phyloP scores from a whole-genome alignment of 1,284 basidiomycete genomes.

The Cystobasidiaceae sp. region DNA sequence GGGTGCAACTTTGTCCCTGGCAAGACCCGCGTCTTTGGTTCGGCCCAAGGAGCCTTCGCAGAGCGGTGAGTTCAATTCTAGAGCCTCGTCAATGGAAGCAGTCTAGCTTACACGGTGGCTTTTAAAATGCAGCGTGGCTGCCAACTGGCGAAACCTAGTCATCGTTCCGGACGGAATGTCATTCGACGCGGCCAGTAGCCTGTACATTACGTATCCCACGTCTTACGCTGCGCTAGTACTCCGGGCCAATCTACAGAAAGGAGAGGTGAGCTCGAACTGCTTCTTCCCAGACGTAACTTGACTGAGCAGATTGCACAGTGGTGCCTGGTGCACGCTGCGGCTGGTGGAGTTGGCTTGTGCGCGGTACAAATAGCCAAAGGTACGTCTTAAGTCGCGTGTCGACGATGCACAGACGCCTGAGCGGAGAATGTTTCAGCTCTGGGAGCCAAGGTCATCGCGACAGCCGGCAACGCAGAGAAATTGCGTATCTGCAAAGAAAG shows the following conservation, averaged over 20 bases:
- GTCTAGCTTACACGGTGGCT: no score
- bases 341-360: constrained; percentile 74
- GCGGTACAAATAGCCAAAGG: constrained; percentile 86
- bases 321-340: constrained; percentile 60
- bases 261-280: constrained; percentile 16
- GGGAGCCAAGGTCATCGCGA: constrained; percentile 50
- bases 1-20: constrained; percentile 76
- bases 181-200: constrained; percentile 60
- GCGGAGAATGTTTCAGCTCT: no score
- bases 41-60: constrained; percentile 71
- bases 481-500: constrained; percentile 47
- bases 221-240: constrained; percentile 82
- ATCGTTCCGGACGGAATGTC: constrained; percentile 61
- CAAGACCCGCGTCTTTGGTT: constrained; percentile 81
- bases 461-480: constrained; percentile 49
- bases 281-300: no score
- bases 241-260: constrained; percentile 55
- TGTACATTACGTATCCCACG: constrained; percentile 51
- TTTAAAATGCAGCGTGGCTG: constrained; percentile 61
- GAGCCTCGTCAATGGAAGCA: no score
- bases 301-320: no score
- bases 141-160: constrained; percentile 53
- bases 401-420: no score
- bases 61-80: constrained; percentile 60
- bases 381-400: no score